These are phyloP conservation scores for Pyricularia grisea DNA, from an alignment of 2,329 filamentous ascomycete species.

Conservation along the genomic window DNA sequence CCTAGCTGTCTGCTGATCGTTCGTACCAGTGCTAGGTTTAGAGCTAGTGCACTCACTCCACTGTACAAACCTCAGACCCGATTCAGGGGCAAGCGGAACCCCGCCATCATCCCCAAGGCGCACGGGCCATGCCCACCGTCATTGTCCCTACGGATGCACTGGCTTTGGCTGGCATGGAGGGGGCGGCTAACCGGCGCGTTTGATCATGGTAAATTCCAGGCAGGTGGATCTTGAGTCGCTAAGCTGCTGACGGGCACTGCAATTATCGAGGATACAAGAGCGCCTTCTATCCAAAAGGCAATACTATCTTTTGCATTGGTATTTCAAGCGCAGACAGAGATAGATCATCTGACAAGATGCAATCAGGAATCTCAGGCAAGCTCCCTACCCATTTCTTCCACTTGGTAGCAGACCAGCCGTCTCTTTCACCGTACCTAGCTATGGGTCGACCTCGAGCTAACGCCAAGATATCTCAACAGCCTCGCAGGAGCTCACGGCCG, in stretches of 20 bases:
- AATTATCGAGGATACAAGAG: not conserved
- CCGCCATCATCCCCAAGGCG: not conserved
- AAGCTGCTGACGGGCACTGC: not conserved
- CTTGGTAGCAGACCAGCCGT: constrained; percentile 1
- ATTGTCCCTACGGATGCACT: not conserved
- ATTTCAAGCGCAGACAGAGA: not conserved
- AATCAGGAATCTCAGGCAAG: constrained; percentile 69
- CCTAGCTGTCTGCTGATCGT: not conserved
- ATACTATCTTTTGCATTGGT: not conserved
- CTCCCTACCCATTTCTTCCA: not conserved
- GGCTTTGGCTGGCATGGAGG: not conserved
- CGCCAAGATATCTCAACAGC: constrained; percentile 33
- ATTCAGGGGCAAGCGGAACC: not conserved
- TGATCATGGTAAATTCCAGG: not conserved
- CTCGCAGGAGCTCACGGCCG: constrained; percentile 65
- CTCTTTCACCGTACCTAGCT: not conserved
- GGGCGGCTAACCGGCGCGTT: not conserved
- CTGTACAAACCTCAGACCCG: too few species aligned
- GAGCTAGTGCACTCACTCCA: too few species aligned
- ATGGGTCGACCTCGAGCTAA: not conserved
- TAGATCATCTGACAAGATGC: constrained; percentile 41
- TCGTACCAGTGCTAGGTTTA: too few species aligned
- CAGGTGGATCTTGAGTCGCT: not conserved
- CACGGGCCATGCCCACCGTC: not conserved
- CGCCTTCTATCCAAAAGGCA: not conserved